Evolutionary conservation across 805 yeast species (phyloP), one percentile per base, ranked within the genome.

Genomic region (Ascoidea tarda): DNA sequence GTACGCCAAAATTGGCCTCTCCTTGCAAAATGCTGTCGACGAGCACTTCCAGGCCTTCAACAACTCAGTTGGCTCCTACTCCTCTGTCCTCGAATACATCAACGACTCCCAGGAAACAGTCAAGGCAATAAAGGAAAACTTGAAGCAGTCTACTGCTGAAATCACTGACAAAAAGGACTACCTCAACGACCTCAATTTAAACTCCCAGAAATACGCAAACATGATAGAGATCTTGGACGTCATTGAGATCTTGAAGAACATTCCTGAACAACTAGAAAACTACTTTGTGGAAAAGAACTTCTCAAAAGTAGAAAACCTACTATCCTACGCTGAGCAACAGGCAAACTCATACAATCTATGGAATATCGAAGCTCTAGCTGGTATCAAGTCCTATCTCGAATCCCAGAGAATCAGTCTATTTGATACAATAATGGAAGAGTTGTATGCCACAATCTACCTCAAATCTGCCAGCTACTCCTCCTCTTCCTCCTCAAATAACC

Each of bases 11-110:
- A 75, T 90, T 10, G 77, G 81, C 14, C 63, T 63, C 16, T 76
- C 81, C 32, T 70, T 91, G 51, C 77, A 82, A 54, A 68, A 66
- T 31, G 87, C 90, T 1, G 96, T 90, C 33, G 84, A 83, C 58
- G 85, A 82, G 52, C 85, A 88, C 62, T 83, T 82, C 63, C 90
- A 87, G 63, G 82, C 87, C 1, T 89, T 91, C 68, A 89, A 87
- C 63, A 83, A 81, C 58, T 81, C 88, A 58, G 81, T 91, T 48
- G 96, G 96, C 0, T 82, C 91, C 5, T 91, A 87, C 65, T 83
- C 87, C 52, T 72, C 78, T 48, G 81, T 89, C 1, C 78, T 85
- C 2, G 71, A 76, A 48, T 72, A 82, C 1, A 73, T 90, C 21
- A 70, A 78, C 32, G 77, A 83, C 46, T 81, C 93, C 2, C 91